Base-by-base conservation (phyloP, 2,329 filamentous ascomycete species). In the Lecanoromycetidae sp. region DNA sequence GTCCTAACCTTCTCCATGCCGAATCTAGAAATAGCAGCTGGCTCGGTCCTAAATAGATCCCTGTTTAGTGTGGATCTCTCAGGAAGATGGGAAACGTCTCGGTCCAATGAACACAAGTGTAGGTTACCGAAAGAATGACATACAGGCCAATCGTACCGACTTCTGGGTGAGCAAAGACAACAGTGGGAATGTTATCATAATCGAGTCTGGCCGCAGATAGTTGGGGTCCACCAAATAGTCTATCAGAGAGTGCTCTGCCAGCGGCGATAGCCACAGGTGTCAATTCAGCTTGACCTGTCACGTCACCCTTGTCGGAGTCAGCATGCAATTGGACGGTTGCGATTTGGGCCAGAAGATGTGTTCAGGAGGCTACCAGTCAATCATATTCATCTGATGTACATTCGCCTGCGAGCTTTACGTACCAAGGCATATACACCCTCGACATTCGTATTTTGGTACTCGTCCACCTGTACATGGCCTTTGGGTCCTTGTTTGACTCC, bases 191-290 rank as follows among this genome's bases (percentile, higher is more conserved):
- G 65, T 87, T 85, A 56, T 63, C 66, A 69, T 94, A 93, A 64
- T 80, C 74, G 50, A 93, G 75, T 61, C 79, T 80, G 9, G 75
- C 68, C 22, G 64, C 60, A 34, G 67, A 64, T 67, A 79, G 80
- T 60, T 85, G 71, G 52, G 77, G 67, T 4, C 76, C 76, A 67
- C 63, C 41, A 60, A 88, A 94, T 19, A 94, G 71, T 40, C 86
- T 82, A 60, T 90, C 82, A 1, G 80, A 75, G 26, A 94, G 78
- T 52, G 79, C 78, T 40, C 86, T 83, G 25, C 86, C 86, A 2
- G 86, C 85, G 5, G 86, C 87, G 57, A 94, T 90, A 60, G 86
- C 87, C 8, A 94, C 87, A 15, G 87, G 86, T 0, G 86, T 94
- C 50, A 94, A 73, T 64, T 93, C 86, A 48, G 82, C 76, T 55